Percentiles rank a stretch among this genome's conserved stretches.
These are phyloP conservation scores for Drechslerella dactyloides DNA, from an alignment of 2,329 filamentous ascomycete genomes.

Conservation along the genomic window DNA sequence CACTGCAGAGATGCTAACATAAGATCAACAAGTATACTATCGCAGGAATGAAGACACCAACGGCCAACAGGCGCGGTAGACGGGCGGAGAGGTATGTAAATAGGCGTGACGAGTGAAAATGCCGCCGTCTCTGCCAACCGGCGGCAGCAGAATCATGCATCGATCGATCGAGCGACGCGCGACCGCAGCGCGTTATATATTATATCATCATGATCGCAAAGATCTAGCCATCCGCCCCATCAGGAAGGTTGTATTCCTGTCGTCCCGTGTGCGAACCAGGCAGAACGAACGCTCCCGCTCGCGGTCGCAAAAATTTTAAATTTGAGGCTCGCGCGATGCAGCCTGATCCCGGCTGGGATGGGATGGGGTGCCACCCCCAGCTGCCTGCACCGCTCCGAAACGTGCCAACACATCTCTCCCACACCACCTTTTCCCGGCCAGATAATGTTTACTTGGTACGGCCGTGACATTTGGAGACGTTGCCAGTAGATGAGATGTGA, in stretches of 20 bases:
- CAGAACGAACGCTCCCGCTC: conserved; percentile 10
- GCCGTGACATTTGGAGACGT: neutral
- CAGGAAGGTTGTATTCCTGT: too few relatives aligned
- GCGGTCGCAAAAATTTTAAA: conserved; percentile 46
- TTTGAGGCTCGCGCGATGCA: conserved; percentile 52
- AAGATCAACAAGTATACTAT: too few relatives aligned
- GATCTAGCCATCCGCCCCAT: too few relatives aligned
- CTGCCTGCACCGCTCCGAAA: conserved; percentile 31
- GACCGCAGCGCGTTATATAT: neutral
- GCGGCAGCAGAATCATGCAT: conserved; percentile 2
- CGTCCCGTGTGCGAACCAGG: too few relatives aligned
- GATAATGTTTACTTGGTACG: neutral
- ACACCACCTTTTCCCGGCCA: conserved; percentile 31
- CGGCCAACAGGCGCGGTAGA: conserved; percentile 9
- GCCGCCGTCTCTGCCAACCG: conserved; percentile 2
- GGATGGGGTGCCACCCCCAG: too few relatives aligned
- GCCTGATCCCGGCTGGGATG: conserved; percentile 42
- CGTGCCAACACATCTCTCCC: conserved; percentile 50
- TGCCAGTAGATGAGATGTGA: too few relatives aligned
- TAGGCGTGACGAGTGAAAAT: conserved; percentile 39
- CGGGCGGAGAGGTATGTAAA: conserved; percentile 29
- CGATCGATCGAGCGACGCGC: too few relatives aligned
- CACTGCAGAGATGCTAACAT: too few relatives aligned
- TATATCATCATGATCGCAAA: too few relatives aligned
- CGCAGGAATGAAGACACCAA: too few relatives aligned